Conservation (phyloP, 371 early-diverging fungal species). For the Mortierella polycephala region DNA sequence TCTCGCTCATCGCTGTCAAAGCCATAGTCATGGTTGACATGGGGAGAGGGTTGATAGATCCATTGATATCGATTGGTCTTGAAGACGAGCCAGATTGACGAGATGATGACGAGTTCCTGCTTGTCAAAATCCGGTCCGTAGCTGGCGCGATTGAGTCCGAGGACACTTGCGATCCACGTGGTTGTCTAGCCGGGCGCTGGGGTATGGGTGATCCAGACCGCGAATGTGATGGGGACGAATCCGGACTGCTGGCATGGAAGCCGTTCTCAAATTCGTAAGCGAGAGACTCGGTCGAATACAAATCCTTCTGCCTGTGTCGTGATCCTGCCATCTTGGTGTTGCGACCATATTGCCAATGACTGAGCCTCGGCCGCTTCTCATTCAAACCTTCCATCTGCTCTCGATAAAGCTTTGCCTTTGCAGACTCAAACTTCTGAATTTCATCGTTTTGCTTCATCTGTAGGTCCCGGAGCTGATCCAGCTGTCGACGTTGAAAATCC, state of each 20-base stretch:
- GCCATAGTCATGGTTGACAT: slow-evolving; percentile 56
- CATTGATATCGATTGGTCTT: slow-evolving; percentile 3
- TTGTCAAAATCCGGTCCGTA: neutral
- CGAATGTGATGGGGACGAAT: slow-evolving; percentile 13
- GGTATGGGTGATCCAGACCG: slow-evolving; percentile 25
- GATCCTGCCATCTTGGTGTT: neutral
- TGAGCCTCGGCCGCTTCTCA: slow-evolving; percentile 28
- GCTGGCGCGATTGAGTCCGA: neutral
- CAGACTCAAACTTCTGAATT: slow-evolving; percentile 31
- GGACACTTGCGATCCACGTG: neutral
- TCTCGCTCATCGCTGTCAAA: slow-evolving; percentile 48
- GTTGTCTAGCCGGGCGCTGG: neutral
- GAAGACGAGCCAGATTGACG: neutral
- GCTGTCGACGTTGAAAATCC: slow-evolving; percentile 46
- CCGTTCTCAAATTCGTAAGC: slow-evolving; percentile 41
- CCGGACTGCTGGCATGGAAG: slow-evolving; percentile 11
- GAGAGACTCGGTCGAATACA: neutral
- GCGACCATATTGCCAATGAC: slow-evolving; percentile 10
- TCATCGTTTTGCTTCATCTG: slow-evolving; percentile 38
- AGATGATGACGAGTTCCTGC: slow-evolving; percentile 3
- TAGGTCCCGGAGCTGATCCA: slow-evolving; percentile 42
- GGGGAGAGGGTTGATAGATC: slow-evolving; percentile 21
- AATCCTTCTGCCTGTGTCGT: slow-evolving; percentile 6
- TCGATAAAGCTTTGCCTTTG: slow-evolving; percentile 16
- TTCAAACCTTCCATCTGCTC: slow-evolving; percentile 24